A percentile compares a stretch with the other conserved stretches of the same genome.
Conservation (phyloP, 1,284 basidiomycete genomes). For the Meira nashicola region DNA sequence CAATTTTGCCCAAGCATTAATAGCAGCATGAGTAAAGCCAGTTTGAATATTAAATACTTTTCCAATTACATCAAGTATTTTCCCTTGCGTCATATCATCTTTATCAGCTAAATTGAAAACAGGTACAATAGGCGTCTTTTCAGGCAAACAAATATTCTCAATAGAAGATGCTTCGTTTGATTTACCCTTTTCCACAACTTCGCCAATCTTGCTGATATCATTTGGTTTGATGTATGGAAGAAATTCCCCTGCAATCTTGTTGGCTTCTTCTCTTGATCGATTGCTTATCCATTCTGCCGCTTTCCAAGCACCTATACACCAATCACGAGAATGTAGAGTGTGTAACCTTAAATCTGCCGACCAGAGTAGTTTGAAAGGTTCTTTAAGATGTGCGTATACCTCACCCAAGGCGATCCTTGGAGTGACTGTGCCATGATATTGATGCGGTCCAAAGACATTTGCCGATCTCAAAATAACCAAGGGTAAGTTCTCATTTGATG, state of each 20-base stretch:
- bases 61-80: conserved; percentile 23
- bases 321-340: conserved; percentile 33
- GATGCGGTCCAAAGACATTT: conserved; percentile 28
- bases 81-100: conserved; percentile 28
- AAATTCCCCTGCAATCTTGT: conserved; percentile 25
- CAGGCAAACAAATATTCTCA: conserved; percentile 23
- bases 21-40: conserved; percentile 27
- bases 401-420: conserved; percentile 21
- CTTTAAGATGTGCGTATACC: conserved; percentile 21
- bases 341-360: conserved; percentile 29
- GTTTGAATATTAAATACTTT: conserved; percentile 24
- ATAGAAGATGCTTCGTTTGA: conserved; percentile 4
- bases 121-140: conserved; percentile 25
- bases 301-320: conserved; percentile 27
- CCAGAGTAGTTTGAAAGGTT: conserved; percentile 34
- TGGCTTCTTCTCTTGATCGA: conserved; percentile 18
- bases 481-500: conserved; percentile 21
- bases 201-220: conserved; percentile 21
- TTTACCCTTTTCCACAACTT: conserved; percentile 18
- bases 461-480: conserved; percentile 33
- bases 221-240: conserved; percentile 26
- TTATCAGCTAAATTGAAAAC: conserved; percentile 42
- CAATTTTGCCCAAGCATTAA: conserved; percentile 30
- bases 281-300: conserved; percentile 24
- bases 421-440: conserved; percentile 14